Base-by-base conservation (phyloP, 306 rosid species). In the Vicia faba region DNA sequence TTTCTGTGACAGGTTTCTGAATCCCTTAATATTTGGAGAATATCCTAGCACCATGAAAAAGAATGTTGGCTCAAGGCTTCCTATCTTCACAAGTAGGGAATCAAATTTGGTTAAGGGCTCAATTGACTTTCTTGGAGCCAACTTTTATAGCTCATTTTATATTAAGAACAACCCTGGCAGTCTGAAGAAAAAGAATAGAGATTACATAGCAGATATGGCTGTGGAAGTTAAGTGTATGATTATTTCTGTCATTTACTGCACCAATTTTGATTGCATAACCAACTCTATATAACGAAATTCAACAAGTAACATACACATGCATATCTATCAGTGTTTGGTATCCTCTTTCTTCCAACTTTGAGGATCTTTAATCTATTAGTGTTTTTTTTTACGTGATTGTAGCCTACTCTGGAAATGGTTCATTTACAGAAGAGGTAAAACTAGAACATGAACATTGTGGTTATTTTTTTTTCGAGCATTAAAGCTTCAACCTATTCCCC, bases 11-110 rank as follows among this genome's bases (percentile, higher is more conserved):
- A 88, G 91, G 95, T n/a, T 84, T 66, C n/a, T 88, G 7, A 72
- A 76, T 62, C 89, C 96, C 55, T 69, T 88, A 16, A 71, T 67
- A 55, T 82, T 61, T 60, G 89, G 91, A 66, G 88, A 84, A n/a
- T 84, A 84, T 67, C 91, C 86, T 7, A 61, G 33, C 10, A 41
- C 11, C 7, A 74, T 88, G 84, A 84, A 68, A 74, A 63, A 72
- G 69, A 81, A 28, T 35, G 86, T 18, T n/a, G 91, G 86, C 31
- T 80, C 83, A 4, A 88, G 84, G 84, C 38, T 88, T 45, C 95
- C 89, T 0, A 2, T 44, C 25, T 80, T 88, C 73, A 73, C 86
- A 2, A 25, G 38, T 3, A 14, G 8, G 26, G 87, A 84, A 50
- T 78, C 87, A 11, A 33, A 26, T 71, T 23, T 74, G 38, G 86